Evolutionary conservation across 164 flowering plant genomes (phyloP), one percentile per base, ranked within the genome.

Genomic region (Magnolia sinica): DNA sequence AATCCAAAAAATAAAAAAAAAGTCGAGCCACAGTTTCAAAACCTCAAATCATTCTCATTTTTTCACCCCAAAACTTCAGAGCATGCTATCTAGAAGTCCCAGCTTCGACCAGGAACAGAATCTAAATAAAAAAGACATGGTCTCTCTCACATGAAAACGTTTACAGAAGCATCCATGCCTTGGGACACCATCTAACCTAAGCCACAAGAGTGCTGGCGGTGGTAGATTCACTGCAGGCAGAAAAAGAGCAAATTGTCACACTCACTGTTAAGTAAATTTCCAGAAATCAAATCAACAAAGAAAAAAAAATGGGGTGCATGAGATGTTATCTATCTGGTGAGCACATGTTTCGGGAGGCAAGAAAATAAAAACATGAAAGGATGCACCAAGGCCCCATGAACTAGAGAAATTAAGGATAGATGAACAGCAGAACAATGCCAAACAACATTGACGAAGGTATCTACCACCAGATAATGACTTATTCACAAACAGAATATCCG

Each of bases 161-260:
- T 16, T 55, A 55, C 61, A 55, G 61, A 55, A 55, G 61, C 61
- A 55, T 55, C 61, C 61, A 55, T 55, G 61, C 61, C 61, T 55
- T 55, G 61, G 13, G 11, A 11, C 16, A 10, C 61, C 61, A 55
- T 61, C 66, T 50, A 77, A 51, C 78, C 75, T 91, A 91, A 69
- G 96, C 96, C 83, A 91, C 96, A 22, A 91, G 91, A 13, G 96
- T 91, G 87, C 96, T 91, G 70, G 96, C 96, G 58, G 96, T 91
- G 29, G 96, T 90, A 22, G 96, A 91, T 77, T 91, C 93, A 45
- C 93, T 90, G 93, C 86, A 85, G 18, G 65, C 37, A 70, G 19
- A 58, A 68, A 64, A 8, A 68, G 52, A 85, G 63, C n/a, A 16
- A 68, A 27, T 3, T 51, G 24, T 68, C 10, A 20, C 31, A 16